These are phyloP conservation scores for Claviceps monticola DNA, from an alignment of 2,329 filamentous ascomycete species.

Conservation along the genomic window DNA sequence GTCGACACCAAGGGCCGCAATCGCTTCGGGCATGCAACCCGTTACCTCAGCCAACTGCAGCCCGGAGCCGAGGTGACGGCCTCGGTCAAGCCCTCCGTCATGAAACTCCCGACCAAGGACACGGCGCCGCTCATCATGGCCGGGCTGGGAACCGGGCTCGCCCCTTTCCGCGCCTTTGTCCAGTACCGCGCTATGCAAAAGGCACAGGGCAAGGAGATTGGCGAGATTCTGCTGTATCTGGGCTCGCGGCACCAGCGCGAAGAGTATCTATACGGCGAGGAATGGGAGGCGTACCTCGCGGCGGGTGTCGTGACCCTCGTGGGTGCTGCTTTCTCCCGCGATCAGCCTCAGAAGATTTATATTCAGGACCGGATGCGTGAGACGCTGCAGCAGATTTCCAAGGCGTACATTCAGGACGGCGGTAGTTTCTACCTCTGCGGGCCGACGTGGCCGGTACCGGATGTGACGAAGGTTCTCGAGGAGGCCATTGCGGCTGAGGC, in stretches of 20 bases:
- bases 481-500: constrained; percentile 77
- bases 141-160: constrained; percentile 91
- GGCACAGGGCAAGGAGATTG: constrained; percentile 91
- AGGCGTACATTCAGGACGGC: constrained; percentile 76
- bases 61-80: constrained; percentile 72
- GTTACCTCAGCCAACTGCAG: constrained; percentile 66
- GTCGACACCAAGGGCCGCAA: constrained; percentile 75
- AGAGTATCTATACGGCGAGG: constrained; percentile 96
- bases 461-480: constrained; percentile 86
- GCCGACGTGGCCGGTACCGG: constrained; percentile 95
- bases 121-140: constrained; percentile 97
- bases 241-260: constrained; percentile 94
- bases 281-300: constrained; percentile 96
- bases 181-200: constrained; percentile 98
- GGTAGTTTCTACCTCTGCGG: constrained; percentile 96
- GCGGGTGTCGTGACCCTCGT: constrained; percentile 91
- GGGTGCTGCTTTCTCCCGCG: constrained; percentile 86
- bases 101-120: constrained; percentile 86
- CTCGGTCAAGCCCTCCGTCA: constrained; percentile 93
- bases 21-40: constrained; percentile 85
- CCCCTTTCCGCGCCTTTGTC: constrained; percentile 97
- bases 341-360: constrained; percentile 97
- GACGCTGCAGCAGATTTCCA: constrained; percentile 65
- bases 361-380: constrained; percentile 97
- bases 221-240: constrained; percentile 87